A percentile compares a stretch with the other conserved stretches of the same genome.
Conservation (phyloP, 2,329 filamentous ascomycete genomes). For the Pseudogymnoascus sp. region DNA sequence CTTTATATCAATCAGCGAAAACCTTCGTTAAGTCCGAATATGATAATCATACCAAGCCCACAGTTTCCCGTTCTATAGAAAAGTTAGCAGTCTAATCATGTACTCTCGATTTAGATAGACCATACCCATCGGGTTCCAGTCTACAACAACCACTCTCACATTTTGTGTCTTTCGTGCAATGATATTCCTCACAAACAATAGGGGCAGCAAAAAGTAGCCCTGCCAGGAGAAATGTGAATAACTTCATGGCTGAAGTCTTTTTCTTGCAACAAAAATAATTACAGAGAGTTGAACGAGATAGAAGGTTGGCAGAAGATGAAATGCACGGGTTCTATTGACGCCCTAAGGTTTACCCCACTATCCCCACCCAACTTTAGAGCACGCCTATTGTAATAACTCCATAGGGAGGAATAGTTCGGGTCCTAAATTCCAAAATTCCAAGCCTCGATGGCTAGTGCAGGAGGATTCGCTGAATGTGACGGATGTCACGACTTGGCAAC, state of each 20-base stretch:
- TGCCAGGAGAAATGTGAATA: background rate
- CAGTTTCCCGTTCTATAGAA: conserved; percentile 5
- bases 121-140: conserved; percentile 9
- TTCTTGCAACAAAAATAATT: background rate
- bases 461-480: background rate
- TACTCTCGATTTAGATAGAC: background rate
- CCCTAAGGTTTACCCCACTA: background rate
- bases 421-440: background rate
- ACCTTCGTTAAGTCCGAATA: background rate
- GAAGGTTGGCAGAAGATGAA: background rate
- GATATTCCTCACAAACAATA: background rate
- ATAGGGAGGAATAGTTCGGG: background rate
- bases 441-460: background rate
- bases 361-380: background rate
- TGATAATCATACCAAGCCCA: background rate
- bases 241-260: background rate
- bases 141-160: conserved; percentile 10
- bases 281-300: background rate
- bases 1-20: conserved; percentile 20
- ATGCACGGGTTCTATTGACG: background rate
- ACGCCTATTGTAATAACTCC: background rate
- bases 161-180: background rate
- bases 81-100: background rate
- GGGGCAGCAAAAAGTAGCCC: background rate
- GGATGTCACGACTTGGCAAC: background rate